Conservation (phyloP, 2,329 filamentous ascomycete species). For the Talaromyces sp. region DNA sequence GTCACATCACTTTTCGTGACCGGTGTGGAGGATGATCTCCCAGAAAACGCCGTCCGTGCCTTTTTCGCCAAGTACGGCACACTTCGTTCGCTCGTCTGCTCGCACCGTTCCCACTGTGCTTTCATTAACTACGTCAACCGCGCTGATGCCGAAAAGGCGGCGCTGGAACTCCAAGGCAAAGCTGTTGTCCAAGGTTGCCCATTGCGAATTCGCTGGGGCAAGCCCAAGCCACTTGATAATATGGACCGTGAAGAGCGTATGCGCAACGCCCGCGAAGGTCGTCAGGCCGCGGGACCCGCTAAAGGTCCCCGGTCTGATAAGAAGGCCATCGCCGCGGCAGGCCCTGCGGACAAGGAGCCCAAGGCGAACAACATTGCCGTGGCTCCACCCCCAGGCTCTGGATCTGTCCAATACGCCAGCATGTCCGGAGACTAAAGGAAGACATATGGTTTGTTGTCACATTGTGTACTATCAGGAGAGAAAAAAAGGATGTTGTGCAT, state of each 20-base stretch:
- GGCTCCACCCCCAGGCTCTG: slow-evolving; percentile 77
- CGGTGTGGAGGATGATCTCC: slow-evolving; percentile 92
- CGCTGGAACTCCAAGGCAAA: slow-evolving; percentile 80
- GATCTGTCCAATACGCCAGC: slow-evolving; percentile 81
- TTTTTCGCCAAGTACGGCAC: slow-evolving; percentile 90
- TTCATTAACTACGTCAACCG: slow-evolving; percentile 93
- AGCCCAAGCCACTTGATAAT: slow-evolving; percentile 86
- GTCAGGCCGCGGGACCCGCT: slow-evolving; percentile 57
- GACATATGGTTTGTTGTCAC: background rate
- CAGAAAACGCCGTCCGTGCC: slow-evolving; percentile 85
- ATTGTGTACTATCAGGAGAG: background rate
- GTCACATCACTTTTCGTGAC: slow-evolving; percentile 94
- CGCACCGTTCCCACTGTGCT: slow-evolving; percentile 94
- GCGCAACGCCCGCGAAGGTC: slow-evolving; percentile 77
- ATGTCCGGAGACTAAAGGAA: slow-evolving; percentile 73
- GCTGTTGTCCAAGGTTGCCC: slow-evolving; percentile 91
- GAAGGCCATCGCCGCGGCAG: slow-evolving; percentile 40
- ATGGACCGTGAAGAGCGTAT: slow-evolving; percentile 85
- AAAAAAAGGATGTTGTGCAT: slow-evolving; percentile 21
- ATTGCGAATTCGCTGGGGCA: slow-evolving; percentile 86
- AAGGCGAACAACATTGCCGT: slow-evolving; percentile 52
- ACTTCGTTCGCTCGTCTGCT: slow-evolving; percentile 90
- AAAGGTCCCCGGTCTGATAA: slow-evolving; percentile 43
- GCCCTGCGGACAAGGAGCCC: slow-evolving; percentile 44
- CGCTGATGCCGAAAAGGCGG: slow-evolving; percentile 81